These are phyloP conservation scores for Rhynchosporium agropyri DNA, from an alignment of 2,329 filamentous ascomycete species.

Conservation along the genomic window DNA sequence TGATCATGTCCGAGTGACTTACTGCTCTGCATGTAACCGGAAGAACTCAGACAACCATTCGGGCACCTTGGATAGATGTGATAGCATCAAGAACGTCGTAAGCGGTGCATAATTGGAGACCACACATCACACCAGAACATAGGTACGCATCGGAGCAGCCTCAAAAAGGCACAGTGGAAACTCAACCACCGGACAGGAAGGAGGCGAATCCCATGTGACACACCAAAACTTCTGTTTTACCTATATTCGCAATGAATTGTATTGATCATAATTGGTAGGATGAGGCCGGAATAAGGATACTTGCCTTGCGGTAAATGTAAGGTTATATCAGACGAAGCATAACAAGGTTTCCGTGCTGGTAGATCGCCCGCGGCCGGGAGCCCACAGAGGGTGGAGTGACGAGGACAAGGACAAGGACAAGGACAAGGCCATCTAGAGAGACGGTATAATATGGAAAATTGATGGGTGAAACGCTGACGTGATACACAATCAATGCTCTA, in stretches of 20 bases:
- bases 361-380: neutral
- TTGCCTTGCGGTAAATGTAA: neutral
- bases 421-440: slow-evolving; percentile 8
- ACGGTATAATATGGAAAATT: neutral
- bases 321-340: neutral
- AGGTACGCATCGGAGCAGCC: slow-evolving; percentile 8
- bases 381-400: neutral
- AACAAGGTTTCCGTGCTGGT: neutral
- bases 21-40: slow-evolving; percentile 18
- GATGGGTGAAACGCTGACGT: slow-evolving; percentile 5
- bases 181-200: neutral
- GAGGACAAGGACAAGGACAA: neutral
- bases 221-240: slow-evolving; percentile 2
- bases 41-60: slow-evolving; percentile 18
- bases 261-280: neutral
- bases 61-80: neutral
- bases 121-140: no score
- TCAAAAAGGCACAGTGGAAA: slow-evolving; percentile 4
- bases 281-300: slow-evolving; percentile 7
- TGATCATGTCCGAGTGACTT: slow-evolving; percentile 11
- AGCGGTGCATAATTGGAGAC: slow-evolving; percentile 12
- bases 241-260: neutral
- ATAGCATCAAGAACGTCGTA: slow-evolving; percentile 10
- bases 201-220: slow-evolving; percentile 7
- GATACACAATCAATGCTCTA: no score